These are phyloP conservation scores for Aspergillus chevalieri DNA, from an alignment of 2,329 filamentous ascomycete genomes.

Conservation along the genomic window DNA sequence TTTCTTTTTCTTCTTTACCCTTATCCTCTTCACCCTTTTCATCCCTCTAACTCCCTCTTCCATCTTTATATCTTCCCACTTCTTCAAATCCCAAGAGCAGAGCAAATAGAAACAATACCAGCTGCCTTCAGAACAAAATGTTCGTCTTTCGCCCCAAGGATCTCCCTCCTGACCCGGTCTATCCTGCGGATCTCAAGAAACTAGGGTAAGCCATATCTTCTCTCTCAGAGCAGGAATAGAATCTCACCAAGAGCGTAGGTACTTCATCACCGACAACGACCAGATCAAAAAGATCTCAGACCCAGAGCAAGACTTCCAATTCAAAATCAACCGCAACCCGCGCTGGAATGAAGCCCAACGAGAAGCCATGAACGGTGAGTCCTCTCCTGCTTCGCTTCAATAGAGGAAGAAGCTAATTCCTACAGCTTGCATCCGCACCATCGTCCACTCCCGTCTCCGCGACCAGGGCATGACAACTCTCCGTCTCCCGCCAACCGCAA, in stretches of 20 bases:
- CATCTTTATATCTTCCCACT: too few relatives aligned
- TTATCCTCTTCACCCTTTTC: neutral
- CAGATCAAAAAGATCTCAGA: constrained; percentile 66
- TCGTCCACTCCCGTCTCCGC: constrained; percentile 58
- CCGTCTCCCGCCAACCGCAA: constrained; percentile 54
- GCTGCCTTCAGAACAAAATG: constrained; percentile 48
- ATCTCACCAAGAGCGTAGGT: constrained; percentile 46
- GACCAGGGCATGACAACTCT: constrained; percentile 55
- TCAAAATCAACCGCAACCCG: constrained; percentile 64
- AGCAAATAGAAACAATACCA: neutral
- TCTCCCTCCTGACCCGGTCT: constrained; percentile 65
- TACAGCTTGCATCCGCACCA: constrained; percentile 49
- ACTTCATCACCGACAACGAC: constrained; percentile 70
- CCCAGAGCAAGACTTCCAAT: constrained; percentile 67
- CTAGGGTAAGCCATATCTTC: constrained; percentile 58
- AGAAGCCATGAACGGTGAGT: constrained; percentile 65
- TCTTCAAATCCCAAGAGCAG: neutral
- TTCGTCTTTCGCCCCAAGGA: constrained; percentile 64
- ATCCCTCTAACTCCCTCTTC: neutral
- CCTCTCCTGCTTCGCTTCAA: neutral
- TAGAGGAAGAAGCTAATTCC: neutral
- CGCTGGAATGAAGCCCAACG: constrained; percentile 71
- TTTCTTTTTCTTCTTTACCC: neutral
- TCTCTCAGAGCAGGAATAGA: neutral
- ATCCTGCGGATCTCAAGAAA: constrained; percentile 57